phyloP scores from a whole-genome alignment of 163 green algal species.

The Chlorella variabilis region DNA sequence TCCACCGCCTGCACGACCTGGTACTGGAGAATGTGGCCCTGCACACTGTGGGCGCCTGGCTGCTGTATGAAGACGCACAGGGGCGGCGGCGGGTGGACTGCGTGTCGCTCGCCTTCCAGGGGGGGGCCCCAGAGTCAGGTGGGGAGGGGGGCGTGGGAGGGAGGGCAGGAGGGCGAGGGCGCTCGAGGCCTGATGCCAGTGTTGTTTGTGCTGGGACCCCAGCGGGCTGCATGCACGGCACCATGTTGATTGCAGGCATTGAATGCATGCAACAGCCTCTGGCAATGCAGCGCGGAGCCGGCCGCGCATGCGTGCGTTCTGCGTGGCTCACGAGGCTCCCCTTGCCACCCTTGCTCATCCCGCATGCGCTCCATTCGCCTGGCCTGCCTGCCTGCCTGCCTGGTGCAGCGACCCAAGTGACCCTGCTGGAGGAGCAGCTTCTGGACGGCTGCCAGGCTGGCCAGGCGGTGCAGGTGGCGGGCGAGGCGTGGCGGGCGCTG shows the following conservation, averaged over 20 bases:
- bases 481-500: background rate
- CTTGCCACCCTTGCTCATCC: no score
- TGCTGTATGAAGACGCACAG: slow-evolving; percentile 35
- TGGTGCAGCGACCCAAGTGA: slow-evolving; percentile 19
- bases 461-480: background rate
- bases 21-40: slow-evolving; percentile 22
- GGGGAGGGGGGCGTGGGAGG: background rate
- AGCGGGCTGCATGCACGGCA: no score
- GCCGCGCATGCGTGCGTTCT: no score
- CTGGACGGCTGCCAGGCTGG: background rate
- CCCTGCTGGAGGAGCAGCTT: slow-evolving; percentile 42
- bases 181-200: no score
- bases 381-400: no score
- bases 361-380: background rate
- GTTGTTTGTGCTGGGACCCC: no score
- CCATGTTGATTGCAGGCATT: no score
- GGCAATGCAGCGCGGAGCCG: no score
- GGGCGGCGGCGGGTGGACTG: slow-evolving; percentile 30
- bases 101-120: slow-evolving; percentile 16
- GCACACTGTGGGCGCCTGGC: slow-evolving; percentile 30
- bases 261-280: no score
- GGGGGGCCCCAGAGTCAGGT: background rate
- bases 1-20: slow-evolving; percentile 30
- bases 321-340: no score
- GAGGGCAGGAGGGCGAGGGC: no score